Conservation (phyloP, 2,329 filamentous ascomycete genomes). For the Coleophoma eucalyptorum region DNA sequence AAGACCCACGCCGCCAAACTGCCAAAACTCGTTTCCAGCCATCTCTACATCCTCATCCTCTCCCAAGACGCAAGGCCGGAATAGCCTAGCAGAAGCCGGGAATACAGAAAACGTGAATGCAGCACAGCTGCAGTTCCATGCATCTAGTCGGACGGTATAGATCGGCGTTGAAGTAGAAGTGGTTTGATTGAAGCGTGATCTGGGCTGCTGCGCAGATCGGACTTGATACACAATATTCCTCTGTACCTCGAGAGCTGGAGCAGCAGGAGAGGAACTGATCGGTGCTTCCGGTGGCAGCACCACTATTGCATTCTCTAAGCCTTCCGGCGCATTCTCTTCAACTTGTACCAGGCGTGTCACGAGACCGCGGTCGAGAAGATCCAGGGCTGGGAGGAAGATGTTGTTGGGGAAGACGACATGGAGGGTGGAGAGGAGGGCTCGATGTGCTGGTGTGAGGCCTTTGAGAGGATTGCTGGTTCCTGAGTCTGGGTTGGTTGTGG, state of each 20-base stretch:
- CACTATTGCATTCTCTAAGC: background rate
- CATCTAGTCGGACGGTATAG: conserved; percentile 69
- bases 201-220: conserved; percentile 25
- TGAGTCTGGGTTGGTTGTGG: background rate
- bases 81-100: conserved; percentile 24
- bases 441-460: conserved; percentile 20
- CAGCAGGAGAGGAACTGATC: conserved; percentile 4
- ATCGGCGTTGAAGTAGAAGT: conserved; percentile 20
- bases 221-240: conserved; percentile 15
- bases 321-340: background rate
- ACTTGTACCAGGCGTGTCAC: conserved; percentile 50
- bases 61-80: background rate
- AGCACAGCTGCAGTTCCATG: conserved; percentile 90
- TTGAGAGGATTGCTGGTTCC: conserved; percentile 16
- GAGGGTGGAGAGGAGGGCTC: conserved; percentile 45
- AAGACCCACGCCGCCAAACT: conserved; percentile 44
- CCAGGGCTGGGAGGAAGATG: conserved; percentile 77
- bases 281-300: conserved; percentile 10
- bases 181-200: conserved; percentile 27
- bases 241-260: background rate
- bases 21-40: conserved; percentile 12
- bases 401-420: conserved; percentile 77
- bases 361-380: conserved; percentile 77
- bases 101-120: conserved; percentile 76
- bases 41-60: conserved; percentile 4